Conservation (phyloP, 257 asterid species). For the Apocynum venetum region DNA sequence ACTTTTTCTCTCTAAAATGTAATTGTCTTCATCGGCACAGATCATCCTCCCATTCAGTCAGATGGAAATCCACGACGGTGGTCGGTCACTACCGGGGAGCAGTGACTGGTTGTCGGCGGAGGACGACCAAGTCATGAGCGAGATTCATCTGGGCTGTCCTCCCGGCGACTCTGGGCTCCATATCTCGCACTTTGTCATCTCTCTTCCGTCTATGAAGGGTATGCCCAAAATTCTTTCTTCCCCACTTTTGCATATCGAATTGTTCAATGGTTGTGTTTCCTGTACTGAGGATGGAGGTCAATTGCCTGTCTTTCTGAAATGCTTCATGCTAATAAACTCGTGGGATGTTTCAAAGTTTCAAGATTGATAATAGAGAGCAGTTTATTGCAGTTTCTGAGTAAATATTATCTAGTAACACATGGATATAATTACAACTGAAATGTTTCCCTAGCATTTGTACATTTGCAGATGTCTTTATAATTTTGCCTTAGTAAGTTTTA, state of each 20-base stretch:
- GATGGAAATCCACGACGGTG: constrained; percentile 4
- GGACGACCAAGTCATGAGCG: constrained; percentile 91
- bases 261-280: neutral
- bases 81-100: constrained; percentile 17
- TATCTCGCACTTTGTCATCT: constrained; percentile 64
- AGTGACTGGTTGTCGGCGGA: constrained; percentile 15
- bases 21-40: neutral
- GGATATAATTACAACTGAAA: neutral
- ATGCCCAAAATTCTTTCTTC: neutral
- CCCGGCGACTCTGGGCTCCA: constrained; percentile 59
- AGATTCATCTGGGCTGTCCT: constrained; percentile 89
- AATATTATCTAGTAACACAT: neutral
- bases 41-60: neutral
- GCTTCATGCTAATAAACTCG: neutral
- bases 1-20: too few species aligned
- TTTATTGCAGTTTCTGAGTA: neutral
- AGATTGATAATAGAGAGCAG: neutral
- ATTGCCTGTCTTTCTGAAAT: neutral
- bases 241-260: neutral
- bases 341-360: neutral
- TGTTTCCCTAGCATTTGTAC: neutral
- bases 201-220: constrained; percentile 41
- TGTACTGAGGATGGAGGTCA: neutral
- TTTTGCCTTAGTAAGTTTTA: neutral
- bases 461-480: neutral